Evolutionary conservation across 768 basidiomycete genomes (phyloP), one percentile per base, ranked within the genome.

Genomic region (Naematelia encephala): DNA sequence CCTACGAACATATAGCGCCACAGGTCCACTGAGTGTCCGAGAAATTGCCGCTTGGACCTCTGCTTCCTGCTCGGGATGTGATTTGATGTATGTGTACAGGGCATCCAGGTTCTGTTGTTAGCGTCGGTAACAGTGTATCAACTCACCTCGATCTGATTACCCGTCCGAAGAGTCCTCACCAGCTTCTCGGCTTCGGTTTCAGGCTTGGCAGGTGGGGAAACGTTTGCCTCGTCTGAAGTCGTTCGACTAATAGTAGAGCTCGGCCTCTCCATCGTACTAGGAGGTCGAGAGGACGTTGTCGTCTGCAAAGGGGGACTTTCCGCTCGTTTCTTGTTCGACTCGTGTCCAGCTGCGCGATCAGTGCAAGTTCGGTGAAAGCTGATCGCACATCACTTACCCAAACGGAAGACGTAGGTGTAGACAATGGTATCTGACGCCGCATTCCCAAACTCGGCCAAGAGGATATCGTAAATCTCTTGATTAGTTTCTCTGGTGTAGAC

Each of bases 81-180:
- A 87, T 78, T 92, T 92, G 70, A 97, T 78, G 81, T 92, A 97
- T 30, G 91, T 87, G 74, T 97, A 91, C 22, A 99, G 80, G 68
- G 93, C 91, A 2, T 91, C 93, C 56, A 98, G 92, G 2, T 91
- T 90, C 75, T 94, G 14, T 16, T 46, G n/a, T 16, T 3, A n/a
- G n/a, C n/a, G 16, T 50, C n/a, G 44, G 28, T 54, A 25, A 30
- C 19, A 39, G 14, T 39, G 27, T 43, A 14, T 47, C 28, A 26
- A 42, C 69, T 66, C 55, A 71, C 69, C 48, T 66, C 46, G 26
- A 48, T 51, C 45, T 3, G 90, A 89, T 22, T 89, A 89, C 78
- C 91, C 88, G 73, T 87, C 89, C 28, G 88, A 66, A 92, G 88
- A 12, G 84, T 84, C 57, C 87, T 83, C 45, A 93, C 79, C 68